Evolutionary conservation across 768 basidiomycete species (phyloP), one percentile per base, ranked within the genome.

Genomic region (Collybiopsis luxurians): DNA sequence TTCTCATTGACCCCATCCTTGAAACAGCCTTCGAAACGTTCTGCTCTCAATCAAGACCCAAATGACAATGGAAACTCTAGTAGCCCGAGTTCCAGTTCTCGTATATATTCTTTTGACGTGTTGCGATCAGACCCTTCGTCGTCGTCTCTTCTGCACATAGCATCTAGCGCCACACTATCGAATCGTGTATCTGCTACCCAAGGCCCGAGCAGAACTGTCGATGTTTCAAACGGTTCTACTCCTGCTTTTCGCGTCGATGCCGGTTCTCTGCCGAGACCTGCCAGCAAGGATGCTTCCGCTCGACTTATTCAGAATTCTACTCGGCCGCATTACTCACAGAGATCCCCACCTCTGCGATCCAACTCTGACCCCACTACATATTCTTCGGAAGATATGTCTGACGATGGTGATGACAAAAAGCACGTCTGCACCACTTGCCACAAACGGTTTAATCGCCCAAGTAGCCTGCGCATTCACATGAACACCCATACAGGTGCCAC

Each of bases 401-500:
- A 64, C 28, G 52, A 58, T n/a, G 66, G 61, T 30, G 59, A 59
- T 30, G 76, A 75, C 23, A 78, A 78, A 60, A 77, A 76, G 58
- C 81, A 82, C 55, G 67, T 81, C 23, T 82, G 81, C 56, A 69
- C 74, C 1, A 80, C 77, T 23, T 89, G 86, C 66, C 69, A 68
- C 52, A 87, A 87, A 66, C 75, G 85, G 4, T 88, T 89, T 69
- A 86, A 86, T 66, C 76, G 87, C 4, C 87, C 87, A 4, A 85
- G 83, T 59, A 86, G 84, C 66, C 73, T 87, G 44, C 72, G 78
- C 27, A 86, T 86, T 39, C 86, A 87, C 64, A 76, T 83, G 52
- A 87, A 86, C 62, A 86, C 84, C 1, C 86, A 88, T 64, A 86
- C 85, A 3, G 86, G 86, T 13, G 85, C 78, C n/a, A 86, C 83